Percentiles rank a stretch among this genome's conserved stretches.
Evolutionary conservation across 768 basidiomycete genomes (phyloP).

Genomic region (Auricularia sp.): DNA sequence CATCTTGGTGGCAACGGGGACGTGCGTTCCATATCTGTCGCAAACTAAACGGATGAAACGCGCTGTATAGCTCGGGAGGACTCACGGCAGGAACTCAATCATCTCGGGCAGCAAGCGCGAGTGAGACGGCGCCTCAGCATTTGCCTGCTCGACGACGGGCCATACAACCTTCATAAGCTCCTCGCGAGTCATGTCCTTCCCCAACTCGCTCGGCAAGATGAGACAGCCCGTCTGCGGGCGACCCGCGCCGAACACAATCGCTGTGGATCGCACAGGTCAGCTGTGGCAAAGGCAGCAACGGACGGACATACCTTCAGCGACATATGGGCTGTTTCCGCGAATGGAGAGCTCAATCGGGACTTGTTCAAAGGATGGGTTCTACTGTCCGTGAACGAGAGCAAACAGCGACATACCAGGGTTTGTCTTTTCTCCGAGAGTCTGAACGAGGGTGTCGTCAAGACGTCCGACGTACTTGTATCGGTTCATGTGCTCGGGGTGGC

Average conservation of each 20-base stretch:
- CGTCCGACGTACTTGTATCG: constrained; percentile 44
- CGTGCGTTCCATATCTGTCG: constrained; percentile 28
- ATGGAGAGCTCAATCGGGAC: constrained; percentile 41
- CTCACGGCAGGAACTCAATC: constrained; percentile 37
- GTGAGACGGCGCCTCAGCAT: constrained; percentile 41
- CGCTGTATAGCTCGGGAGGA: neutral
- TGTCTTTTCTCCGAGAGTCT: constrained; percentile 43
- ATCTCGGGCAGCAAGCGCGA: constrained; percentile 42
- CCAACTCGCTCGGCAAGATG: constrained; percentile 38
- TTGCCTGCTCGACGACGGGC: constrained; percentile 42
- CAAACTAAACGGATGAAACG: neutral
- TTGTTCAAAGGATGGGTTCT: neutral
- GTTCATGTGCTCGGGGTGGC: constrained; percentile 30
- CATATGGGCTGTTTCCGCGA: constrained; percentile 37
- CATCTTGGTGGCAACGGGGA: constrained; percentile 45
- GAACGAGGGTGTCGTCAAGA: constrained; percentile 44
- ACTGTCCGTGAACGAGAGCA: neutral
- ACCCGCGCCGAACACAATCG: constrained; percentile 43
- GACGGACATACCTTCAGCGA: constrained; percentile 25
- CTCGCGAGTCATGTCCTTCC: constrained; percentile 17
- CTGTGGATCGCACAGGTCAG: constrained; percentile 10
- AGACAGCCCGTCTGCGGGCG: constrained; percentile 41
- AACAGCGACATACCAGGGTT: constrained; percentile 27
- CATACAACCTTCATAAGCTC: constrained; percentile 29
- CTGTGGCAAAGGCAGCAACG: neutral